Conservation (phyloP, 2,329 filamentous ascomycete genomes). For the Cytospora schulzeri region DNA sequence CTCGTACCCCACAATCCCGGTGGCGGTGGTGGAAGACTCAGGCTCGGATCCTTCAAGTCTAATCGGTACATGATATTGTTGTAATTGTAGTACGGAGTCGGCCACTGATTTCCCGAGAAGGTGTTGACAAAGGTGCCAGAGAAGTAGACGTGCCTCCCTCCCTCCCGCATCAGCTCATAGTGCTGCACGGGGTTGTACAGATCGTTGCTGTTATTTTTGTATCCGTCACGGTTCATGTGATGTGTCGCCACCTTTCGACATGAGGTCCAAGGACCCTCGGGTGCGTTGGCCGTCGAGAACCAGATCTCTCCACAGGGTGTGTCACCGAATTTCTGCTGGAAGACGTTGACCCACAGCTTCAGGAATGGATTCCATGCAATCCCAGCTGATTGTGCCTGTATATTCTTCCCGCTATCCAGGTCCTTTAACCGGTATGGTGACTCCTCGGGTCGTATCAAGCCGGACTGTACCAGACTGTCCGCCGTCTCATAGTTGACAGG, state of each 20-base stretch:
- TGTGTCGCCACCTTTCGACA: conserved; percentile 26
- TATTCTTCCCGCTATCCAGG: conserved; percentile 14
- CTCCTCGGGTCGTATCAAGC: conserved; percentile 18
- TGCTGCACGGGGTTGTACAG: conserved; percentile 27
- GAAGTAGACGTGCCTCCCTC: conserved; percentile 24
- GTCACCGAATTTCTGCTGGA: conserved; percentile 23
- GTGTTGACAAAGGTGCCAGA: conserved; percentile 26
- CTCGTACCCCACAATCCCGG: conserved; percentile 18
- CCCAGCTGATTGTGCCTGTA: conserved; percentile 16
- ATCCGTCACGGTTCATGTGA: conserved; percentile 20
- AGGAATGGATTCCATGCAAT: conserved; percentile 28
- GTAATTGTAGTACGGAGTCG: conserved; percentile 27
- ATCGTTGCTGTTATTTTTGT: conserved; percentile 23
- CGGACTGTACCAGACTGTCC: conserved; percentile 10
- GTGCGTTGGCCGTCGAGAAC: conserved; percentile 19
- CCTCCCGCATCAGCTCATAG: conserved; percentile 21
- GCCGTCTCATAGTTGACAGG: conserved; percentile 24
- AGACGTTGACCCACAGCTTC: conserved; percentile 22
- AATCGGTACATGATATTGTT: conserved; percentile 29
- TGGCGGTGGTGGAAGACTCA: conserved; percentile 14
- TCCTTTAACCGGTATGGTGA: conserved; percentile 22
- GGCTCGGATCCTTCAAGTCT: conserved; percentile 17
- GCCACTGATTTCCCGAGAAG: conserved; percentile 25
- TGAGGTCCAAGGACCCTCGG: conserved; percentile 24
- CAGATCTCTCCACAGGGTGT: conserved; percentile 24